phyloP scores from a whole-genome alignment of 2,329 filamentous ascomycete species.

The Colletotrichum limetticola region DNA sequence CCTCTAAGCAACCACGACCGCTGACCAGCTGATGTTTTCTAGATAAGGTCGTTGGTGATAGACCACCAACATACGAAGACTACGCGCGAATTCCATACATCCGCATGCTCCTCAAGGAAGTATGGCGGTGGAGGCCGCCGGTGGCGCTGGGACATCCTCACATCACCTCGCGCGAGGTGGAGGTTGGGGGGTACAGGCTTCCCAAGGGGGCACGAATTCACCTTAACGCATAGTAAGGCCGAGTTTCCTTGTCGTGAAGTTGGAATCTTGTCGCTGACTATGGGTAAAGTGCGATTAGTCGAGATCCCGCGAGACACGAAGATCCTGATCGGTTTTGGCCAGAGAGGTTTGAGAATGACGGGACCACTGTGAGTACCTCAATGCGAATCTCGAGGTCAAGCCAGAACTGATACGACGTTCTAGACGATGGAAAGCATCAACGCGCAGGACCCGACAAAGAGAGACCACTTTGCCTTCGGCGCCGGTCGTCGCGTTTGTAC shows the following conservation, averaged over 20 bases:
- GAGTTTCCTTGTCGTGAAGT: neutral
- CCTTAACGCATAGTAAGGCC: conserved; percentile 11
- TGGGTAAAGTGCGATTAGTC: neutral
- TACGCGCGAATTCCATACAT: neutral
- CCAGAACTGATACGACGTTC: no score
- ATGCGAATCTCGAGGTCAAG: no score
- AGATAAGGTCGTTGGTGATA: neutral
- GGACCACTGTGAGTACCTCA: neutral
- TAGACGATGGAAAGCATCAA: conserved; percentile 22
- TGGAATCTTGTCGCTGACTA: neutral
- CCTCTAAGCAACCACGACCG: rapidly evolving
- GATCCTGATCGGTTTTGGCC: conserved; percentile 11
- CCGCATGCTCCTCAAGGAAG: conserved; percentile 18
- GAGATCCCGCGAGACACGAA: neutral
- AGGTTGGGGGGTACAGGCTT: neutral
- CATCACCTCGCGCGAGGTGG: neutral
- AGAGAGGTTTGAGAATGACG: neutral
- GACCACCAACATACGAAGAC: neutral
- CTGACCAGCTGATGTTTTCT: neutral
- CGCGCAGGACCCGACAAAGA: conserved; percentile 38
- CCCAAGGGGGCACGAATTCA: conserved; percentile 12
- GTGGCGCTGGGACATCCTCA: conserved; percentile 18
- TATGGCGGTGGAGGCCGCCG: conserved; percentile 5
- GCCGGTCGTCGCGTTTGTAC: conserved; percentile 40
- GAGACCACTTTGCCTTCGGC: conserved; percentile 45